phyloP scores from a whole-genome alignment of 345 rosid genomes.

The Arabidopsis suecica region DNA sequence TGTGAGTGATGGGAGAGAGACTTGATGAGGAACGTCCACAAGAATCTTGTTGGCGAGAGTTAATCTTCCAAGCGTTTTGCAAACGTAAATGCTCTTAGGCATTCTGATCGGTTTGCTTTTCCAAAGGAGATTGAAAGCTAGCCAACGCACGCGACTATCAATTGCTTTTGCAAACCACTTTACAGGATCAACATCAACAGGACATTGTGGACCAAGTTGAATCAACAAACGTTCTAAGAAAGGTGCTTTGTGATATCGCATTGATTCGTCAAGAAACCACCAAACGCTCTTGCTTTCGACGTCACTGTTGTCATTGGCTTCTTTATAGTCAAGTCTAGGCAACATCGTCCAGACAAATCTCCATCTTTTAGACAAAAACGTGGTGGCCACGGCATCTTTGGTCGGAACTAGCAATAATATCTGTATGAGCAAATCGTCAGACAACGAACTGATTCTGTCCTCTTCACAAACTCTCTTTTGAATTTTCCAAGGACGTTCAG shows the following conservation, averaged over 20 bases:
- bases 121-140: background rate
- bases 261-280: slow-evolving; percentile 10
- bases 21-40: background rate
- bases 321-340: background rate
- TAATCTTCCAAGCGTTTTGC: background rate
- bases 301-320: background rate
- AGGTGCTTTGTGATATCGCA: background rate
- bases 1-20: background rate
- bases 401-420: slow-evolving; percentile 7
- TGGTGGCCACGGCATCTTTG: background rate
- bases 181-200: background rate
- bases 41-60: background rate
- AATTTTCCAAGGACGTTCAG: background rate
- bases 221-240: background rate
- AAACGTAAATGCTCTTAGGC: background rate
- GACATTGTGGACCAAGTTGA: slow-evolving; percentile 3
- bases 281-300: background rate
- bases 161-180: slow-evolving; percentile 13
- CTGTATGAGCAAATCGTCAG: background rate
- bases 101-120: background rate
- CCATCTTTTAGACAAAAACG: slow-evolving; percentile 10
- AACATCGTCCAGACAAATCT: background rate
- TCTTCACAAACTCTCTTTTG: background rate
- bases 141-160: background rate
- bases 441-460: background rate